Evolutionary conservation across 345 rosid genomes (phyloP), one percentile per base, ranked within the genome.

Genomic region (Brassica incana): DNA sequence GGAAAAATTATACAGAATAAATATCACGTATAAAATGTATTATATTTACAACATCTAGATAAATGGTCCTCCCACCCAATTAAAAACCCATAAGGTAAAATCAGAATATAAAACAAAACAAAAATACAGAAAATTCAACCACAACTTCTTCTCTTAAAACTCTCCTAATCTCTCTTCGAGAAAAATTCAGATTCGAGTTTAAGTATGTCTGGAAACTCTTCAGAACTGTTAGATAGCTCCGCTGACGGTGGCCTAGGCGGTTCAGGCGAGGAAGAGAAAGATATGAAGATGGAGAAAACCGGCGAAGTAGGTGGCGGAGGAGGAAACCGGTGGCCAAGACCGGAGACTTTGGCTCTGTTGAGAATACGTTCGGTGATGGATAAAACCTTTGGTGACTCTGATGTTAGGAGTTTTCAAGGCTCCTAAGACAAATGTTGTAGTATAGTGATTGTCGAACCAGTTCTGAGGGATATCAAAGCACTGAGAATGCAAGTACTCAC

Each of bases 321-420:
- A 5, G 97, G 95, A 2, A 90, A 84, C 83, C 87, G 97, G 74
- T 92, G 95, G 97, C 95, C 97, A 0, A 79, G 91, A 54, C 91
- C 89, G 71, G 92, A 90, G 81, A 86, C 97, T 77, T 80, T 92
- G 81, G 92, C 93, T 30, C 78, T 92, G 2, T 74, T 92, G 82
- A 86, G 82, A 77, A 88, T 90, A 82, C 87, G 97, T 78, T 88
- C 93, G 5, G 90, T 87, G 67, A 90, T 90, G 97, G 93, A 88
- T 72, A 86, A 86, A 58, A 75, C 79, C 40, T 92, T 92, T 71
- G 86, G 93, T 16, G 95, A 90, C 62, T n/a, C n/a, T n/a, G n/a
- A n/a, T n/a, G n/a, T n/a, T n/a, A n/a, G n/a, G n/a, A n/a, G n/a
- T n/a, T n/a, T n/a, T n/a, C n/a, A n/a, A n/a, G n/a, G n/a, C n/a